A percentile compares a stretch with the other conserved stretches of the same genome.
phyloP scores from a whole-genome alignment of 1,284 basidiomycete genomes.

The Sporisorium scitamineum region DNA sequence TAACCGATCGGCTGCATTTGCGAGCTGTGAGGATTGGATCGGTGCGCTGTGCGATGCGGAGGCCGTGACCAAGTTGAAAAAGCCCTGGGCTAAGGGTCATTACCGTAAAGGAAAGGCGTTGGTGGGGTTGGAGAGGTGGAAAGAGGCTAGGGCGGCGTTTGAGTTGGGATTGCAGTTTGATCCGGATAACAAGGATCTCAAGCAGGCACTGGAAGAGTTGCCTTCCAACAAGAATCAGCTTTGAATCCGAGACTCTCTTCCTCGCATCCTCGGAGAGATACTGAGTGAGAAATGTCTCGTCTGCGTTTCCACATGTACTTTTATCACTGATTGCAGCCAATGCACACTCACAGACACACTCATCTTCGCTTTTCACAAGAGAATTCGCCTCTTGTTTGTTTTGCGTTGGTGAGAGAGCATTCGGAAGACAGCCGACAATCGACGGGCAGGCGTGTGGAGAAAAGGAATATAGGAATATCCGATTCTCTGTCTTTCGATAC shows the following conservation, averaged over 20 bases:
- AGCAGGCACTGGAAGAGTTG: conserved; percentile 29
- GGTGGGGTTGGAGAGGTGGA: conserved; percentile 77
- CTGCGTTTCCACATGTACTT: conserved; percentile 9
- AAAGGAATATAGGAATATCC: too few species aligned
- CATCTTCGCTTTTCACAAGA: neutral
- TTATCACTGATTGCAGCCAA: neutral
- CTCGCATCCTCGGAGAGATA: too few species aligned
- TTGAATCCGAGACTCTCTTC: neutral
- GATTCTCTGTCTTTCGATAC: neutral
- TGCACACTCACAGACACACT: neutral
- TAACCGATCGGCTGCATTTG: conserved; percentile 89
- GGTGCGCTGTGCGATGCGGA: conserved; percentile 91
- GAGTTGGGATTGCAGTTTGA: conserved; percentile 89
- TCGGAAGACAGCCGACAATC: neutral
- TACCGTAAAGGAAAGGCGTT: conserved; percentile 91
- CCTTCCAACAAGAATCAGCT: conserved; percentile 42
- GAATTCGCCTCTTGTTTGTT: neutral
- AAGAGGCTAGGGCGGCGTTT: conserved; percentile 85
- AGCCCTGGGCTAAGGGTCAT: conserved; percentile 94
- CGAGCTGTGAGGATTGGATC: conserved; percentile 80
- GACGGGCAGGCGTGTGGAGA: neutral
- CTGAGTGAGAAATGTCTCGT: too few species aligned
- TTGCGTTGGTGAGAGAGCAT: neutral
- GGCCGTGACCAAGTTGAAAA: conserved; percentile 84
- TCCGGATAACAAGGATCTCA: conserved; percentile 75